These are phyloP conservation scores for Geotrichum fermentans DNA, from an alignment of 1,139 yeast genomes.

Conservation along the genomic window DNA sequence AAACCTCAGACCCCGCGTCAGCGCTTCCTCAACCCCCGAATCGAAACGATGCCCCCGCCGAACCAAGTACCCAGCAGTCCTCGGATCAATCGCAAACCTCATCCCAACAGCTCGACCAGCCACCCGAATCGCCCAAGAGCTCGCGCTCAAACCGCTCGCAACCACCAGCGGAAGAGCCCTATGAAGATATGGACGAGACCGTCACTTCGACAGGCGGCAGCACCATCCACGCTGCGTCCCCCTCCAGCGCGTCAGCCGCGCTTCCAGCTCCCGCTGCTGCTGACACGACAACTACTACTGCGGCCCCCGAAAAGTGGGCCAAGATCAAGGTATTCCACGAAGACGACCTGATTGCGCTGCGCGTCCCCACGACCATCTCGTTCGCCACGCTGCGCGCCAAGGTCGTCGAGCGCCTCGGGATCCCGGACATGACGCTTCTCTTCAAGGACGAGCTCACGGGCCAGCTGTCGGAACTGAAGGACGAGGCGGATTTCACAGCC, in stretches of 20 bases:
- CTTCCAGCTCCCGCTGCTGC: too few relatives aligned
- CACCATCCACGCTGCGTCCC: background rate
- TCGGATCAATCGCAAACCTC: background rate
- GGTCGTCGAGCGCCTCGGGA: slow-evolving; percentile 58
- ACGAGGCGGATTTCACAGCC: slow-evolving; percentile 32
- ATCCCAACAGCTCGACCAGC: slow-evolving; percentile 1
- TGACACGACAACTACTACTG: slow-evolving; percentile 20
- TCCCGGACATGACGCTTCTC: slow-evolving; percentile 31
- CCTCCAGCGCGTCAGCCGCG: background rate
- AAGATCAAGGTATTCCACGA: slow-evolving; percentile 82
- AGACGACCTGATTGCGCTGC: slow-evolving; percentile 85
- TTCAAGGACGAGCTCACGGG: slow-evolving; percentile 32
- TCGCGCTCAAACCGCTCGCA: background rate
- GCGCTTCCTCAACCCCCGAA: slow-evolving; percentile 42
- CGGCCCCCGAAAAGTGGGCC: slow-evolving; percentile 35
- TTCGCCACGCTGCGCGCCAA: slow-evolving; percentile 58
- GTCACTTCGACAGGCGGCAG: background rate
- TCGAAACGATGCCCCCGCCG: slow-evolving; percentile 5
- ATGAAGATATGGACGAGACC: slow-evolving; percentile 6
- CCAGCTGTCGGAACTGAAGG: slow-evolving; percentile 29
- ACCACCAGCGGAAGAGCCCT: background rate
- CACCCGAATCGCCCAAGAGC: background rate
- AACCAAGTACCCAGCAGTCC: background rate
- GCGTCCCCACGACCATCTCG: slow-evolving; percentile 60
- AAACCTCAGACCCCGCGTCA: slow-evolving; percentile 39